phyloP scores from a whole-genome alignment of 139 green algal genomes.

The Volvox africanus region DNA sequence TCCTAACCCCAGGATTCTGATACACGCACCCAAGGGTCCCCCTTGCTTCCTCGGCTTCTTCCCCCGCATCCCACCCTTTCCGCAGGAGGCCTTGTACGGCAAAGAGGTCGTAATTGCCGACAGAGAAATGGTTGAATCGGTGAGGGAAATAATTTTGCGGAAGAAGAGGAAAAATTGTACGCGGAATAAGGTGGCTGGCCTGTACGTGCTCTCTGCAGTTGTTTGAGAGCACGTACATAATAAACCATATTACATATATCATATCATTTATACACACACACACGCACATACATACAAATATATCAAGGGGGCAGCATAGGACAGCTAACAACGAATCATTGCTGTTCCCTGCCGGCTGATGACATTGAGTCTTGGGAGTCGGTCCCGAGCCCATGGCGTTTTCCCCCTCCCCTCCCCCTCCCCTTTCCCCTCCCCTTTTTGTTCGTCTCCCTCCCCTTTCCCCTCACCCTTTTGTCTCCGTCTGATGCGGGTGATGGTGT shows the following conservation, averaged over 20 bases:
- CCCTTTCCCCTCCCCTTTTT: background rate
- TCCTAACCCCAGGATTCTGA: background rate
- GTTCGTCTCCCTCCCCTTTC: background rate
- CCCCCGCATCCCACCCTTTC: background rate
- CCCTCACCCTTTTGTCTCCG: background rate
- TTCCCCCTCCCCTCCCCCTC: background rate
- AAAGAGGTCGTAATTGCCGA: constrained; percentile 91
- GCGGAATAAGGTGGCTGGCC: background rate
- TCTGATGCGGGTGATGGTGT: too few relatives aligned
- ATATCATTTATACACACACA: background rate
- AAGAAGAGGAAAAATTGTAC: background rate
- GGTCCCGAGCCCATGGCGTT: background rate
- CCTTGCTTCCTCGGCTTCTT: background rate
- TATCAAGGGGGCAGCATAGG: background rate
- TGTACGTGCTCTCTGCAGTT: background rate
- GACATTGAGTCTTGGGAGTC: background rate
- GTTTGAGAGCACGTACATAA: background rate
- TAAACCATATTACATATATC: background rate
- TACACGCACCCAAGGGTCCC: background rate
- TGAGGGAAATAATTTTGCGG: constrained; percentile 45
- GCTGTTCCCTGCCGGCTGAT: background rate
- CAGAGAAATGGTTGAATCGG: constrained; percentile 94
- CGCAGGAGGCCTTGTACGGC: constrained; percentile 95
- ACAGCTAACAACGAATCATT: background rate
- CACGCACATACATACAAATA: background rate